Percentiles rank a stretch among this genome's conserved stretches.
Conservation (phyloP, 257 asterid species). For the Salvia rosmarinus region DNA sequence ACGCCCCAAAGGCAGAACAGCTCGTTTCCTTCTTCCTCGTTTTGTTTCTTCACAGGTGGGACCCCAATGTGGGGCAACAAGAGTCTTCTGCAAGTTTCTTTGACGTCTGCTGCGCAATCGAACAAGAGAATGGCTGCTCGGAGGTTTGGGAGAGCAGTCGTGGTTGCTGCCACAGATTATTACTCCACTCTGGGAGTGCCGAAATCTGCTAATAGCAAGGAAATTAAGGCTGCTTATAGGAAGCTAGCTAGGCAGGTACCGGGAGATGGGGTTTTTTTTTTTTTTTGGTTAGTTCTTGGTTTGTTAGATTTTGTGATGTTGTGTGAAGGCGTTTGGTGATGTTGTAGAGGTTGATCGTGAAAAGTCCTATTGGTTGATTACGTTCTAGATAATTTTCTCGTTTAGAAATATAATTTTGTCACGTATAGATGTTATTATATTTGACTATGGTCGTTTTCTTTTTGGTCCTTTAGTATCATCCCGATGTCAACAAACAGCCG, state of each 20-base stretch:
- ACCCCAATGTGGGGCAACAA: conserved; percentile 44
- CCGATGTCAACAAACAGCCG: conserved; percentile 97
- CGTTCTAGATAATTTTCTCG: background rate
- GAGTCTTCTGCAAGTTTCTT: conserved; percentile 48
- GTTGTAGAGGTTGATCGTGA: conserved; percentile 23
- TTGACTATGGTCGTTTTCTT: conserved; percentile 27
- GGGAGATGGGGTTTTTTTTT: conserved; percentile 18
- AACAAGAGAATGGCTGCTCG: conserved; percentile 54
- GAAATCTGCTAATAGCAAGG: conserved; percentile 81
- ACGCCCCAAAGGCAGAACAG: conserved; percentile 41
- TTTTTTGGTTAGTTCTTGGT: conserved; percentile 3
- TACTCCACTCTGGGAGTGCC: conserved; percentile 94
- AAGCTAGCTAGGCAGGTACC: conserved; percentile 93
- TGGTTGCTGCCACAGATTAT: conserved; percentile 88
- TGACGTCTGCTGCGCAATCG: conserved; percentile 58
- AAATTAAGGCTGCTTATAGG: conserved; percentile 93
- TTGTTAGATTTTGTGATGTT: conserved; percentile 4
- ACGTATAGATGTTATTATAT: conserved; percentile 1
- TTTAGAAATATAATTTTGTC: background rate
- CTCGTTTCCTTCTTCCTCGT: conserved; percentile 50
- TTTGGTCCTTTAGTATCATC: conserved; percentile 68
- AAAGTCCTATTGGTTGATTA: background rate
- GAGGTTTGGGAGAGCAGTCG: conserved; percentile 69
- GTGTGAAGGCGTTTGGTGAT: conserved; percentile 7
- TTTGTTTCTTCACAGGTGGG: conserved; percentile 58